Conservation (phyloP, 2,329 filamentous ascomycete species). For the Cladosporium sp. region DNA sequence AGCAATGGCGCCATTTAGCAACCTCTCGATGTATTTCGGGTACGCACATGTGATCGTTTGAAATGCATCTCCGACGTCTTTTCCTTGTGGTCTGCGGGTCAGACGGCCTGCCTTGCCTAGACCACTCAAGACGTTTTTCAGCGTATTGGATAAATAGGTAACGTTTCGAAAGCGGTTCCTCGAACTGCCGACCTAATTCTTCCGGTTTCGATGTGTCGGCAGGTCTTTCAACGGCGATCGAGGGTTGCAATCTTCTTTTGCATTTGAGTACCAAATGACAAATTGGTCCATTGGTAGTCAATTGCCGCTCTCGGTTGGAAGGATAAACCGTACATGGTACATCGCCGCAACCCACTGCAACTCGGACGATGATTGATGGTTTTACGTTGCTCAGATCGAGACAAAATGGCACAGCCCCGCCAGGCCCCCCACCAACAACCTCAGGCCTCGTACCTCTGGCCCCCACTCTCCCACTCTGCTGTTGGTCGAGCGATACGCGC, state of each 20-base stretch:
- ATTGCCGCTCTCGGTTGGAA: neutral
- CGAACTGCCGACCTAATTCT: constrained; percentile 4
- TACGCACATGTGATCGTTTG: constrained; percentile 10
- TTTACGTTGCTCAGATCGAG: neutral
- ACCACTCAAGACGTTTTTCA: neutral
- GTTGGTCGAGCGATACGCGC: constrained; percentile 1
- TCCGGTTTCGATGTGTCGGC: neutral
- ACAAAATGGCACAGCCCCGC: neutral
- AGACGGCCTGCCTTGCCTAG: neutral
- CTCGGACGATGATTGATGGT: no score
- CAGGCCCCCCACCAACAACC: neutral
- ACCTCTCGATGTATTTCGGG: no score
- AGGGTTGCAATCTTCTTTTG: no score
- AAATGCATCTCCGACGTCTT: constrained; percentile 5
- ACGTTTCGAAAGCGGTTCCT: neutral
- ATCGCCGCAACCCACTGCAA: neutral
- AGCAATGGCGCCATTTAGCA: constrained; percentile 12
- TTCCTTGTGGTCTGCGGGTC: neutral
- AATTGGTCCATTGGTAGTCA: neutral
- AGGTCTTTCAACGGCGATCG: no score
- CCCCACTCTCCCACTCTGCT: neutral
- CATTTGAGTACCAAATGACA: neutral
- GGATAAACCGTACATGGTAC: neutral
- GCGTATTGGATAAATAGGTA: constrained; percentile 6
- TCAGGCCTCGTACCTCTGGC: neutral